Base-by-base conservation (phyloP, 2,329 filamentous ascomycete genomes). In the Alternaria sp. region DNA sequence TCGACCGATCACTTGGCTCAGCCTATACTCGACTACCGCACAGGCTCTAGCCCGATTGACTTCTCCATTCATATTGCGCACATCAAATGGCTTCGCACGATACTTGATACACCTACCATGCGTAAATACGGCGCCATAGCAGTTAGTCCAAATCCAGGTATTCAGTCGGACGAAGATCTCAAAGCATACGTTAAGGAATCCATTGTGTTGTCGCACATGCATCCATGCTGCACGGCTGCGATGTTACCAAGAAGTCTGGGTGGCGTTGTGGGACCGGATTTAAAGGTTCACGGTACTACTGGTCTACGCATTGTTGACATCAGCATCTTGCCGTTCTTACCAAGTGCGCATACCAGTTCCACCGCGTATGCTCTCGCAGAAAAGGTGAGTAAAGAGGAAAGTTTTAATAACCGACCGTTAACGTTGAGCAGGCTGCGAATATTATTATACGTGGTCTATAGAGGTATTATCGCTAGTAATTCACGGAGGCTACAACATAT, bases 21-120 rank as follows among this genome's bases (percentile, higher is more conserved):
- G 49, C 70, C 68, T 0, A 51, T 70, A n/a, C 64, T 74, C 9
- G 66, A 73, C 53, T 74, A 69, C 59, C 70, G 70, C 50, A 58
- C 66, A 2, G 61, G 65, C 9, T 66, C 67, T 31, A 74, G 73
- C 39, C 72, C 71, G 2, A 24, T 63, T 5, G 70, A 73, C 33
- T 29, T 72, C 6, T 69, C 67, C 29, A 36, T 58, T 1, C 51
- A 58, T 21, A 24, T 58, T 29, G 56, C 44, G 23, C 51, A 58
- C 39, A 6, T 58, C 6, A 44, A 39, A 21, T 58, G n/a, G 23
- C 45, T 55, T 24, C 44, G 56, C n/a, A 46, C 46, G 14, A 26
- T 50, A 33, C 23, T 54, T 5, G 24, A 40, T n/a, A 55, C 56
- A 11, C 44, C 44, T 14, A 50, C 45, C 17, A 54, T 55, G 51